Percentiles rank a stretch among this genome's conserved stretches.
phyloP scores from a whole-genome alignment of 208 protist genomes.

The Trypanosoma lewisi region DNA sequence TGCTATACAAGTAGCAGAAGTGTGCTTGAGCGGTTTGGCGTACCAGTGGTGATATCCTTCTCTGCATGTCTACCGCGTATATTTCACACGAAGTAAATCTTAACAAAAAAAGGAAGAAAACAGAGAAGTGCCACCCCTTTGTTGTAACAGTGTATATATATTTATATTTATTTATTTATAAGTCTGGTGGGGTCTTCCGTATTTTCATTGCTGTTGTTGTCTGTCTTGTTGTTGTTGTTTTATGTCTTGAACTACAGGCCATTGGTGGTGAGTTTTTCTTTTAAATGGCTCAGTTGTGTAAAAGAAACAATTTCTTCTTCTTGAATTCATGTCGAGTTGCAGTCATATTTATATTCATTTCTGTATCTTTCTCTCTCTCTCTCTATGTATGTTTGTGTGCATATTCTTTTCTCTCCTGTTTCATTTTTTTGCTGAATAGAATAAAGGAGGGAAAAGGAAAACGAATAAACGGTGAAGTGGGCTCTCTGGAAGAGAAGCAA shows the following conservation, averaged over 20 bases:
- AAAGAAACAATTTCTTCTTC: constrained; percentile 1
- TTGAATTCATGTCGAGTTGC: constrained; percentile 1
- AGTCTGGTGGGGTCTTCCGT: background rate
- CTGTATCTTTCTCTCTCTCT: constrained; percentile 12
- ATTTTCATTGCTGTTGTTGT: background rate
- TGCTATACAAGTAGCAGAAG: constrained; percentile 40
- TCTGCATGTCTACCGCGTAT: constrained; percentile 38
- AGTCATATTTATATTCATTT: background rate
- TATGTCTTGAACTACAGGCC: background rate
- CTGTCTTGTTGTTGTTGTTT: background rate
- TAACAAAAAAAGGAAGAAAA: background rate
- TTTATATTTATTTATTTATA: too few relatives aligned
- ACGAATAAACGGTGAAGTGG: too few relatives aligned
- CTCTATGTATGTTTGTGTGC: too few relatives aligned
- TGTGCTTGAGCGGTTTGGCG: constrained; percentile 31
- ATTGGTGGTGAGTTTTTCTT: background rate
- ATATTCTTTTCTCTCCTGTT: constrained; percentile 7
- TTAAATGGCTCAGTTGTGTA: background rate
- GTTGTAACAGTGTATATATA: too few relatives aligned
- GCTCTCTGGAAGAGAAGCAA: background rate
- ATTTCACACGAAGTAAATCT: constrained; percentile 17
- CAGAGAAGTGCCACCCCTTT: too few relatives aligned
- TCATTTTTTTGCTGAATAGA: too few relatives aligned
- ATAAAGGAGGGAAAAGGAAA: too few relatives aligned
- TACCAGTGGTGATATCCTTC: constrained; percentile 48